phyloP scores from a whole-genome alignment of 129 eudicot genomes.

The Artemisia tridentata region DNA sequence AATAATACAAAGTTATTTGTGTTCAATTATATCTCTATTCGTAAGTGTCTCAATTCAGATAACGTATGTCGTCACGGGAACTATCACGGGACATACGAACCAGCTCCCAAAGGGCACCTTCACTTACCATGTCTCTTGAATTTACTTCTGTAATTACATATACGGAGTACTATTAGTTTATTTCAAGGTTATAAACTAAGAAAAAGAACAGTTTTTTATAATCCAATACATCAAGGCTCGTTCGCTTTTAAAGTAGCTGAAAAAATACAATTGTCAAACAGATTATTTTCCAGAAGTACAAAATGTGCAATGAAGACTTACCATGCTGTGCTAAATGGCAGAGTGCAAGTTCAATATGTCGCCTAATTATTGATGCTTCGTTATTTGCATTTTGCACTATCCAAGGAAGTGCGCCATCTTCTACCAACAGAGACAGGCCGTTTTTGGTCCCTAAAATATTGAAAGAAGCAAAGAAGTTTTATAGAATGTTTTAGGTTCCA shows the following conservation, averaged over 20 bases:
- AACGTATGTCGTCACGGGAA: conserved; percentile 72
- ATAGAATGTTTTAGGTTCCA: no score
- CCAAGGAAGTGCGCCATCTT: conserved; percentile 90
- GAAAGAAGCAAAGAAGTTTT: neutral
- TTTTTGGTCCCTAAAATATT: conserved; percentile 44
- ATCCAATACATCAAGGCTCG: neutral
- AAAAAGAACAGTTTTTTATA: neutral
- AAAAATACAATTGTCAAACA: neutral
- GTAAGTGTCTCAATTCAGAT: no score
- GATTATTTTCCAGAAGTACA: no score
- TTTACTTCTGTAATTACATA: conserved; percentile 54
- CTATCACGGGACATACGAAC: conserved; percentile 87
- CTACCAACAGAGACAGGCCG: conserved; percentile 63
- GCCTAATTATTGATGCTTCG: conserved; percentile 69
- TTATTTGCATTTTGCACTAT: conserved; percentile 85
- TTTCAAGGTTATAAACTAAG: no score
- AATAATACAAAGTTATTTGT: no score
- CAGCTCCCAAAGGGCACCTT: conserved; percentile 88
- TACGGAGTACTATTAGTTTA: neutral
- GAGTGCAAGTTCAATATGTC: no score
- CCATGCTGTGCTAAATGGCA: no score
- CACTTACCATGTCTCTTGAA: no score
- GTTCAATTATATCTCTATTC: no score
- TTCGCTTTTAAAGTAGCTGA: neutral
- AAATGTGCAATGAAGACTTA: no score